These are phyloP conservation scores for Podaxis rugospora DNA, from an alignment of 768 basidiomycete genomes.

Conservation along the genomic window DNA sequence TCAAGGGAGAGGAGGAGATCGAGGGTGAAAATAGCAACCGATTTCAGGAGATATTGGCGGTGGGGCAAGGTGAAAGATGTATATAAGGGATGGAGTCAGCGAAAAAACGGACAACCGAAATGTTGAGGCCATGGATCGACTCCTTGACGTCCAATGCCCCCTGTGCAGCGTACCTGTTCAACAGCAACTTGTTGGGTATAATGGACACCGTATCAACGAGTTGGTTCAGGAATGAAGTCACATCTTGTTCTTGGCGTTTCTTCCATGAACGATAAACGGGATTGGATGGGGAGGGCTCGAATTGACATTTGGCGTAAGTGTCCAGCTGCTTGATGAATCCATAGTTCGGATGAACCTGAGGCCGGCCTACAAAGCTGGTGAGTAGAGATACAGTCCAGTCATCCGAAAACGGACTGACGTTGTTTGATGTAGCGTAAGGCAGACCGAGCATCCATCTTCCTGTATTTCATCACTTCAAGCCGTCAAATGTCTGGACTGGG, in stretches of 20 bases:
- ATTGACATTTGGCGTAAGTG: slow-evolving; percentile 47
- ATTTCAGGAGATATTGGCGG: background rate
- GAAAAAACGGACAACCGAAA: background rate
- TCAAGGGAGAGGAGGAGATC: background rate
- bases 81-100: background rate
- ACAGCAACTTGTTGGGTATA: slow-evolving; percentile 42
- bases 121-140: background rate
- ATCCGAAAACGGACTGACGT: slow-evolving; percentile 28
- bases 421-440: slow-evolving; percentile 48
- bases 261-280: slow-evolving; percentile 55
- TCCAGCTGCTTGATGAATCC: slow-evolving; percentile 59
- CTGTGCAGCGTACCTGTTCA: slow-evolving; percentile 39
- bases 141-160: background rate
- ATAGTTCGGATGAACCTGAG: slow-evolving; percentile 41
- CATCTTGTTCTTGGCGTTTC: slow-evolving; percentile 47
- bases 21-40: background rate
- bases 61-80: background rate
- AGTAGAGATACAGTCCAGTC: background rate
- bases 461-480: slow-evolving; percentile 45
- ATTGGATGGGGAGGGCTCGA: slow-evolving; percentile 36
- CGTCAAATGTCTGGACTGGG: background rate
- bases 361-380: slow-evolving; percentile 26
- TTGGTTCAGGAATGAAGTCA: slow-evolving; percentile 46
- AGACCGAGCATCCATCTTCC: slow-evolving; percentile 32
- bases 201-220: slow-evolving; percentile 50